Conservation (phyloP, 495 filamentous ascomycete species). For the Sordaria brevicollis region DNA sequence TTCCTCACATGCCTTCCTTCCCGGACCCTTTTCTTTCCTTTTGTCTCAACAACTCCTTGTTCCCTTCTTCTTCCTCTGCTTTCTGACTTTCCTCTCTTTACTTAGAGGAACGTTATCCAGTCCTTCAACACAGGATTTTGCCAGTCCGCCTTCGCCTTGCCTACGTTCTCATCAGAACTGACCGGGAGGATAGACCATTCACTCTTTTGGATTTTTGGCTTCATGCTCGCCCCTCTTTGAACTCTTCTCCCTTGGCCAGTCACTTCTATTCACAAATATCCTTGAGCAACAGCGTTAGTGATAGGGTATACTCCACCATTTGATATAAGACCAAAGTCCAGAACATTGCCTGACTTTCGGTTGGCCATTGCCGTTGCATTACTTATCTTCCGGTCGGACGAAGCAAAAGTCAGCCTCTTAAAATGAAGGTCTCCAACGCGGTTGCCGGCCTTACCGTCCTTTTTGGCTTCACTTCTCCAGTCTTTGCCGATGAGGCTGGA, state of each 20-base stretch:
- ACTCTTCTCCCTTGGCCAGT: not conserved
- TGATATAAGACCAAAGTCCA: not conserved
- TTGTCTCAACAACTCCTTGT: not conserved
- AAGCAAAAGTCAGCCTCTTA: slow-evolving; percentile 1
- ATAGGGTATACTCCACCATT: not conserved
- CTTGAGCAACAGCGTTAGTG: not conserved
- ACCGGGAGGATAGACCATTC: not conserved
- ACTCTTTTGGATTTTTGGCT: not conserved
- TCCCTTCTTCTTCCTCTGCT: not conserved
- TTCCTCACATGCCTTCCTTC: not conserved
- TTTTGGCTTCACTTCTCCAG: slow-evolving; percentile 17
- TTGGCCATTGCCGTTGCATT: not conserved
- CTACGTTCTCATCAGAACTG: not conserved
- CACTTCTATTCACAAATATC: not conserved
- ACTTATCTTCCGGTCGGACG: not conserved
- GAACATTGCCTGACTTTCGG: not conserved
- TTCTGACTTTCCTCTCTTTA: not conserved
- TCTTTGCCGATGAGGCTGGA: slow-evolving; percentile 16
- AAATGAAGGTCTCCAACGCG: slow-evolving; percentile 28
- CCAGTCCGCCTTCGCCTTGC: not conserved
- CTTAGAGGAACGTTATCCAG: not conserved
- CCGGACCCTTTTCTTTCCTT: not conserved
- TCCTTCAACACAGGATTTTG: not conserved
- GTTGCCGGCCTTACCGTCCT: slow-evolving; percentile 24
- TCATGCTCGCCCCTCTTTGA: not conserved